These are phyloP conservation scores for Xylaria sp. DNA, from an alignment of 2,329 filamentous ascomycete species.

Conservation along the genomic window DNA sequence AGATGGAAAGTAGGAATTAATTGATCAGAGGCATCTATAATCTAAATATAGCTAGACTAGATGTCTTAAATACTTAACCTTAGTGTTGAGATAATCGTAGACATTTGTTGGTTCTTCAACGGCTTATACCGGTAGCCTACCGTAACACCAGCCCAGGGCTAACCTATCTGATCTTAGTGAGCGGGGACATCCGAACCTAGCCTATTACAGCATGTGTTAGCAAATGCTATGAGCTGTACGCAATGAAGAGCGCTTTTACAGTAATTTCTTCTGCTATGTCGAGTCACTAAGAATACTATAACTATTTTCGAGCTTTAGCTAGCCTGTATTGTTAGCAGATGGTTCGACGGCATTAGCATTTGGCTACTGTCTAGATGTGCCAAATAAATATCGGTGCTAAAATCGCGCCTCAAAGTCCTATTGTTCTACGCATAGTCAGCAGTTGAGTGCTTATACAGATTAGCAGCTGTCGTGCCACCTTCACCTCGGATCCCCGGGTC, in stretches of 20 bases:
- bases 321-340: neutral
- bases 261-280: neutral
- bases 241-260: neutral
- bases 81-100: neutral
- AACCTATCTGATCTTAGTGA: neutral
- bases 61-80: no score
- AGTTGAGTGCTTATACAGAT: no score
- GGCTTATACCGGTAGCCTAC: neutral
- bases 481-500: no score
- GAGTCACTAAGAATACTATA: neutral
- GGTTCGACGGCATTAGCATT: neutral
- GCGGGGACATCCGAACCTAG: constrained; percentile 9
- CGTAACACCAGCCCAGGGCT: neutral
- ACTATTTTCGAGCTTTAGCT: neutral
- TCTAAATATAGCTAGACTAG: no score
- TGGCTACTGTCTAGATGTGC: neutral
- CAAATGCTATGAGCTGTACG: neutral
- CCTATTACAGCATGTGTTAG: constrained; percentile 15
- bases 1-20: neutral
- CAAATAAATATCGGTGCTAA: no score
- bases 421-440: no score
- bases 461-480: no score
- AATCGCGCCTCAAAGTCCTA: no score
- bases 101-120: neutral
- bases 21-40: no score